Evolutionary conservation across 2,329 filamentous ascomycete species (phyloP), one percentile per base, ranked within the genome.

Genomic region (Colletotrichum noveboracense): DNA sequence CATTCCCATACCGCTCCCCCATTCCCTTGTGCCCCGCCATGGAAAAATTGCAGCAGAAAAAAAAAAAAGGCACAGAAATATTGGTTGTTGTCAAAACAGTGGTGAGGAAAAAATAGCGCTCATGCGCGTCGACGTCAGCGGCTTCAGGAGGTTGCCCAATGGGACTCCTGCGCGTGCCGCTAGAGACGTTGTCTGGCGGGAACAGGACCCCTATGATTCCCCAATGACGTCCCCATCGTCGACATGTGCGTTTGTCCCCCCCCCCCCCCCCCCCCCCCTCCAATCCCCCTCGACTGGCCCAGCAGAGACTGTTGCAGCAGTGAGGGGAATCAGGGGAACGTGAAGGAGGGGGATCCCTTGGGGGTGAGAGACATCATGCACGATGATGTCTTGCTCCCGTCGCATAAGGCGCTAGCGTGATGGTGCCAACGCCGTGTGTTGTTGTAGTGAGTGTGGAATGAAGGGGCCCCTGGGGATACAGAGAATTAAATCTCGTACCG

Each of bases 111-210:
- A 58, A 52, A 55, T 36, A 66, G 48, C 34, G 71, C 67, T 60
- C 67, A 71, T 75, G 72, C 72, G 61, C 34, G 28, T 52, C 68
- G 72, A 75, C 72, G 72, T 75, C 72, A 75, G 72, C 60, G 68
- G 68, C 68, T 52, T 52, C 43, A 13, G 10, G 0, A 10, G 43
- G n/a, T 21, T 21, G 43, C n/a, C 43, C 43, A 52, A 52, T 52
- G 43, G 12, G 6, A 52, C 10, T 21, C 10, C 3, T 52, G n/a
- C 43, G 43, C 6, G 36, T n/a, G n/a, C n/a, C 48, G 48, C 32
- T 24, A 21, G 34, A 24, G 34, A 24, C 9, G 55, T 55, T 38
- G n/a, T 28, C 56, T 21, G 18, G 43, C 38, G 64, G 64, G 43
- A 66, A 48, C 64, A 66, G 72, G 72, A 75, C 72, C 72, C 72